A percentile compares a stretch with the other conserved stretches of the same genome.
These are phyloP conservation scores for Spathaspora girioi DNA, from an alignment of 805 yeast species.

Conservation along the genomic window DNA sequence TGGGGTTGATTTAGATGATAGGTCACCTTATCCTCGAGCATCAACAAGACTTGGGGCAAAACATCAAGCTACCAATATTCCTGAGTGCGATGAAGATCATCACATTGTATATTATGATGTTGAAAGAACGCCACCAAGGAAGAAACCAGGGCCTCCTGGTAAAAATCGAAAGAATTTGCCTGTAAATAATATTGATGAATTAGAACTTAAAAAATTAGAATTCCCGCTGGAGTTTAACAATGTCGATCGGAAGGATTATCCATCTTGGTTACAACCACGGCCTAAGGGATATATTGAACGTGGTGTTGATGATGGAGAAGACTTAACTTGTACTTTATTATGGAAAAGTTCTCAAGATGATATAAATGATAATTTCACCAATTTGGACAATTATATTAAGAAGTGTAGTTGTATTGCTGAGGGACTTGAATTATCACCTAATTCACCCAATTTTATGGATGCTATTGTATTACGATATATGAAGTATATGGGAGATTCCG, in stretches of 20 bases:
- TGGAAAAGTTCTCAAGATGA: slow-evolving; percentile 55
- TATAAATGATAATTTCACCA: slow-evolving; percentile 18
- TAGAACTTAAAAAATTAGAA: slow-evolving; percentile 23
- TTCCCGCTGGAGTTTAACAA: slow-evolving; percentile 47
- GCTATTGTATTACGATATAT: slow-evolving; percentile 56
- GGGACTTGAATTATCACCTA: slow-evolving; percentile 49
- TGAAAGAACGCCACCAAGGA: slow-evolving; percentile 12
- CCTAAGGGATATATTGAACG: slow-evolving; percentile 83
- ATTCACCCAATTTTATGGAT: slow-evolving; percentile 82
- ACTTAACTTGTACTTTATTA: slow-evolving; percentile 52
- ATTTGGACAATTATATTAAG: slow-evolving; percentile 52
- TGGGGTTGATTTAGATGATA: slow-evolving; percentile 70
- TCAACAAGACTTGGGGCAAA: slow-evolving; percentile 71
- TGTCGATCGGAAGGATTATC: slow-evolving; percentile 45
- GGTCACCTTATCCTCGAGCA: slow-evolving; percentile 74
- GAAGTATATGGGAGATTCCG: slow-evolving; percentile 48
- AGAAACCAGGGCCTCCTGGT: slow-evolving; percentile 10
- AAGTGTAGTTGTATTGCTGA: slow-evolving; percentile 57
- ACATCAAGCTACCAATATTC: slow-evolving; percentile 66
- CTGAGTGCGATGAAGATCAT: slow-evolving; percentile 57
- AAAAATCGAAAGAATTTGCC: slow-evolving; percentile 16
- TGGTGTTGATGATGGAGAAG: slow-evolving; percentile 61
- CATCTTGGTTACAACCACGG: slow-evolving; percentile 73
- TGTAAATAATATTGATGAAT: slow-evolving; percentile 14
- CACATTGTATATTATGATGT: slow-evolving; percentile 65